A percentile compares a stretch with the other conserved stretches of the same genome.
Evolutionary conservation across 2,329 filamentous ascomycete genomes (phyloP).

Genomic region (Penicillium sp.): DNA sequence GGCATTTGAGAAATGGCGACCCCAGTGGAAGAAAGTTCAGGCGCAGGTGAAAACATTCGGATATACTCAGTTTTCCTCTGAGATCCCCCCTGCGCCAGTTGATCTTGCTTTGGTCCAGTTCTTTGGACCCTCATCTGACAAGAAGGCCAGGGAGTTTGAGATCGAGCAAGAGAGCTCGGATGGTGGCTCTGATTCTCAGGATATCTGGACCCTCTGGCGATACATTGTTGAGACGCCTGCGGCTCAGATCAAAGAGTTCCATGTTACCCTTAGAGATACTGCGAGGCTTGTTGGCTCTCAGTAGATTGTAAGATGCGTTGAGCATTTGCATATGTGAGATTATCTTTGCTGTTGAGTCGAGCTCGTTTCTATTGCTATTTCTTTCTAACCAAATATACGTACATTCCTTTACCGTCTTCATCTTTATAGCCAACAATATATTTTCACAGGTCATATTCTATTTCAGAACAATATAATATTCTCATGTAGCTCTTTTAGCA

Average conservation of each 20-base stretch:
- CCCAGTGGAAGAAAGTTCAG: neutral
- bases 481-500: neutral
- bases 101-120: neutral
- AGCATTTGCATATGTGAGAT: neutral
- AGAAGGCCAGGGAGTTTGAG: neutral
- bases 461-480: neutral
- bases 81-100: neutral
- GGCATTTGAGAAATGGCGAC: neutral
- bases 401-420: too few species aligned
- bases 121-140: neutral
- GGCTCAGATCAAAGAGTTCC: neutral
- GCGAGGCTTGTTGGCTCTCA: neutral
- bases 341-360: neutral
- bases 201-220: conserved; percentile 7
- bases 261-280: neutral
- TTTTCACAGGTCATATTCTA: neutral
- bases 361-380: neutral
- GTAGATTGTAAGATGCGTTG: neutral
- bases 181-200: neutral
- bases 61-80: neutral
- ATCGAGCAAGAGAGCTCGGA: neutral
- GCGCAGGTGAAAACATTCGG: neutral
- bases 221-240: conserved; percentile 1
- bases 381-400: neutral
- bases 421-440: neutral